Evolutionary conservation across 805 yeast species (phyloP).

Genomic region (Candida takata): DNA sequence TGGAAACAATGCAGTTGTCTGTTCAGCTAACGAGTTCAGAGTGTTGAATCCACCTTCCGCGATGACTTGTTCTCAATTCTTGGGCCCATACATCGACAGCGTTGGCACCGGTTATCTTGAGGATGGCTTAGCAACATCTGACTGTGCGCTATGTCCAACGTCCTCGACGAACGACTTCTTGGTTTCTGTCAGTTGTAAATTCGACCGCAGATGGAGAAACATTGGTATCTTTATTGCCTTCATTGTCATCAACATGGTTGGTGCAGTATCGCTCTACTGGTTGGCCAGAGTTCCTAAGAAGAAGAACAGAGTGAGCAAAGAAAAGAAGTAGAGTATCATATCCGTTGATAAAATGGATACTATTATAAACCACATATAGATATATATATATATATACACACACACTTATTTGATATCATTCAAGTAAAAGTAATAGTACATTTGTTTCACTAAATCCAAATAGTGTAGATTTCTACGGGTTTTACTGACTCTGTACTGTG

Average conservation of each 20-base stretch:
- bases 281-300: conserved; percentile 68
- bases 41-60: conserved; percentile 46
- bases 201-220: conserved; percentile 56
- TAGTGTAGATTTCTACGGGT: no score
- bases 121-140: conserved; percentile 30
- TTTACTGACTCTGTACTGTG: no score
- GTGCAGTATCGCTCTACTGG: conserved; percentile 45
- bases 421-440: no score
- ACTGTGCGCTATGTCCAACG: conserved; percentile 57
- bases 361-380: no score
- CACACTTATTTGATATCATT: no score
- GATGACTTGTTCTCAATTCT: conserved; percentile 49
- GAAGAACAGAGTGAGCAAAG: conserved; percentile 19
- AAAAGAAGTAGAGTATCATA: no score
- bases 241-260: conserved; percentile 32
- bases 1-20: conserved; percentile 40
- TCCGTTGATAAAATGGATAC: no score
- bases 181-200: conserved; percentile 31
- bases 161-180: conserved; percentile 54
- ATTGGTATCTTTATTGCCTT: conserved; percentile 46
- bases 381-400: no score
- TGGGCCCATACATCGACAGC: conserved; percentile 29
- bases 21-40: conserved; percentile 43
- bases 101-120: conserved; percentile 24
- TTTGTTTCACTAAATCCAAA: no score